Evolutionary conservation across 192 early-diverging fungal genomes (phyloP).

Genomic region (Jimgerdemannia flammicorona): DNA sequence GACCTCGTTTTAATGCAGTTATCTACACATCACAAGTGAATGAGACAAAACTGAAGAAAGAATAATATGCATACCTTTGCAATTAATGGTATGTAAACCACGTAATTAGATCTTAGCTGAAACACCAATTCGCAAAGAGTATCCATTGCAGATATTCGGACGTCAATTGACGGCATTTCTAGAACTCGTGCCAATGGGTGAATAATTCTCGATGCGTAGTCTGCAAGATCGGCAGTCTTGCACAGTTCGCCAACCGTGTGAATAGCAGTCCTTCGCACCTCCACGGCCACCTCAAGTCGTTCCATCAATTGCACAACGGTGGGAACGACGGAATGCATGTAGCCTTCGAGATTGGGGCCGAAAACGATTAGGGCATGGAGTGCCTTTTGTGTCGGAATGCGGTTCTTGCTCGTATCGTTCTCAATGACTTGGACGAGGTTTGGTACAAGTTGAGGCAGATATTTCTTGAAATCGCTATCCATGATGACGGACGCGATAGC

Average conservation of each 20-base stretch:
- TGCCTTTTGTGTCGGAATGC: constrained; percentile 56
- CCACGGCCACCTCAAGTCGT: constrained; percentile 53
- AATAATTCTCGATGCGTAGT: constrained; percentile 85
- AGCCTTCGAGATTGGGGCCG: constrained; percentile 80
- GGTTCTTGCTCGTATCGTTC: constrained; percentile 31
- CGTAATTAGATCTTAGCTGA: constrained; percentile 82
- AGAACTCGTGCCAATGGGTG: constrained; percentile 80
- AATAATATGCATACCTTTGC: constrained; percentile 51
- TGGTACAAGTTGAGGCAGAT: constrained; percentile 76
- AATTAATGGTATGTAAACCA: constrained; percentile 84
- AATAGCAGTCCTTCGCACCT: constrained; percentile 64
- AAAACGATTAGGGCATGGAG: constrained; percentile 79
- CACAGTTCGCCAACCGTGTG: constrained; percentile 70
- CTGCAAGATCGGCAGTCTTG: constrained; percentile 72
- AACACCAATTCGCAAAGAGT: constrained; percentile 75
- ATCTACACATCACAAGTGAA: too few species aligned
- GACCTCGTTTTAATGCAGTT: too few species aligned
- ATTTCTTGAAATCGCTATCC: constrained; percentile 85
- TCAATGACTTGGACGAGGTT: constrained; percentile 83
- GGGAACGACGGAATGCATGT: constrained; percentile 87
- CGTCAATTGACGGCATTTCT: constrained; percentile 40
- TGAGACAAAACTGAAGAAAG: too few species aligned
- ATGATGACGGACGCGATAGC: constrained; percentile 71
- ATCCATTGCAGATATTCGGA: constrained; percentile 73
- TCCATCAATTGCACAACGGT: constrained; percentile 80